Percentiles rank a stretch among this genome's conserved stretches.
Conservation (phyloP, 805 yeast genomes). For the Suhomyces sp. region DNA sequence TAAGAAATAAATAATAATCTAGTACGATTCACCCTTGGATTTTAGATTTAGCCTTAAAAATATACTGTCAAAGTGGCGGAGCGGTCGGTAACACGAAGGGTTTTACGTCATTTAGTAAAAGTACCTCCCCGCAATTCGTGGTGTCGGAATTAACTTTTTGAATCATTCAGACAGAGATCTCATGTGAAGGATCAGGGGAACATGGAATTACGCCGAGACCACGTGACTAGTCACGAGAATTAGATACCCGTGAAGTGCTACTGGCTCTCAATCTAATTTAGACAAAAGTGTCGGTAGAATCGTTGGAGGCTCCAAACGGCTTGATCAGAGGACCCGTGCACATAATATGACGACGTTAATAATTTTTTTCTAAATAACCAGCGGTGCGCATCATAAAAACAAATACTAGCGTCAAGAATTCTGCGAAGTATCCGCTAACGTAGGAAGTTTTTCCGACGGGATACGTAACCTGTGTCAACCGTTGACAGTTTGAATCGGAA, state of each 20-base stretch:
- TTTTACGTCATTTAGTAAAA: neutral
- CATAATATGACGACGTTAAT: neutral
- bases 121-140: neutral
- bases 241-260: neutral
- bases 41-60: neutral
- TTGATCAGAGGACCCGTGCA: neutral
- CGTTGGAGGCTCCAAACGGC: neutral
- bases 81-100: neutral
- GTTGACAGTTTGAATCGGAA: neutral
- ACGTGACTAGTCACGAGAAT: neutral
- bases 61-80: neutral
- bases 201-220: neutral
- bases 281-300: no score
- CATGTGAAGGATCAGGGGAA: neutral
- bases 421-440: neutral
- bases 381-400: neutral
- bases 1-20: neutral
- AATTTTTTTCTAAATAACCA: neutral
- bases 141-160: neutral
- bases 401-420: neutral
- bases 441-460: neutral
- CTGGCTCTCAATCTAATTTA: neutral
- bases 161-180: neutral
- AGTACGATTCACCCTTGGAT: neutral
- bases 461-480: neutral